Base-by-base conservation (phyloP, 768 basidiomycete genomes). In the Russula foetens region DNA sequence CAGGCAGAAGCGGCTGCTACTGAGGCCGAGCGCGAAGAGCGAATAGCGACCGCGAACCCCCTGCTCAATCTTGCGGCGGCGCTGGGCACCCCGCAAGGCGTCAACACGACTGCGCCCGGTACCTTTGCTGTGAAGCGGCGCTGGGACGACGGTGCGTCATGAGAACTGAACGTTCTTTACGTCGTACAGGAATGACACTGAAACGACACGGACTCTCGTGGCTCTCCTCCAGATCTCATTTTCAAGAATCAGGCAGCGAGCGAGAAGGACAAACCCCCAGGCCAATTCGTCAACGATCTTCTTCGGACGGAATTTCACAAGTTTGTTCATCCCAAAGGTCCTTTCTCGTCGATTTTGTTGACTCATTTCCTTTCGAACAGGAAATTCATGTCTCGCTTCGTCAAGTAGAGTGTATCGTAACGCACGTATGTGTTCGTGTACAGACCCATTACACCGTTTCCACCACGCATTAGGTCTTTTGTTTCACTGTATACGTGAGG, bases 241-340 rank as follows among this genome's bases (percentile, higher is more conserved):
- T 98, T 98, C 84, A 98, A 98, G 77, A 98, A 98, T 72, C 97
- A 99, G 73, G 92, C 97, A 0, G 85, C 85, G 74, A 82, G 79
- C 33, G 81, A 85, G 56, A 85, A 85, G 65, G 78, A 80, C 55
- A 79, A 76, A 70, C 73, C 77, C 2, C 79, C 81, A 67, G 85
- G 86, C 14, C 86, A 89, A 59, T 98, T 98, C 69, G 93, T 98
- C 63, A 98, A 99, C 70, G 97, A 98, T 73, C 77, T 98, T 52
- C 74, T 98, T 62, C 81, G 96, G 71, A 95, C 93, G 53, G 90
- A 94, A 69, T 96, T 95, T 71, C 92, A 95, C 77, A 91, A 86
- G 90, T 92, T 61, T 60, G 88, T 81, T 15, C 1, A 1, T 44
- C 3, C 61, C 38, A 14, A 3, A 15, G 17, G 15, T 17, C 15